Evolutionary conservation across 371 early-diverging fungal species (phyloP).

Genomic region (Mucor velutinosus): DNA sequence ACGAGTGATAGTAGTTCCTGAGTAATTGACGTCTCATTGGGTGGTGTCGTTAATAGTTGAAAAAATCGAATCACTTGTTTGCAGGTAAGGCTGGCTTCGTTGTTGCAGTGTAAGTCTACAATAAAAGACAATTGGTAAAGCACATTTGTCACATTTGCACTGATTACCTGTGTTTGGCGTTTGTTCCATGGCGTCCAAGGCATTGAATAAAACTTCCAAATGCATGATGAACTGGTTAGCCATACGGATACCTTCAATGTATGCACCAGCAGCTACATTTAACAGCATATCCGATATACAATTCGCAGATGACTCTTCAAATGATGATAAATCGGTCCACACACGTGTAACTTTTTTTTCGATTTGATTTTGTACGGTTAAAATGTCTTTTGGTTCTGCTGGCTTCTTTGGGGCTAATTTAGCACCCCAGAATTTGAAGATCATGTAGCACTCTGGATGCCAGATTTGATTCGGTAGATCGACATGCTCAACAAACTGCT

Average conservation of each 20-base stretch:
- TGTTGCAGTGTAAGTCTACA: conserved; percentile 64
- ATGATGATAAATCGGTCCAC: conserved; percentile 89
- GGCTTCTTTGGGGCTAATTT: conserved; percentile 46
- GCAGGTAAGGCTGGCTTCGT: conserved; percentile 66
- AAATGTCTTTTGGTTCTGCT: conserved; percentile 20
- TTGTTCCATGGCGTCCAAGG: conserved; percentile 62
- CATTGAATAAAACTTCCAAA: conserved; percentile 86
- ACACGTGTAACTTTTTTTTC: conserved; percentile 86
- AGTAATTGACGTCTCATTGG: conserved; percentile 64
- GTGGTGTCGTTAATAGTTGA: conserved; percentile 60
- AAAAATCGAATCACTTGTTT: conserved; percentile 37
- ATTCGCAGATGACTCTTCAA: conserved; percentile 95
- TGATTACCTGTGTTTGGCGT: neutral
- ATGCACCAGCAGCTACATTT: conserved; percentile 85
- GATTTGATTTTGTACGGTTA: conserved; percentile 44
- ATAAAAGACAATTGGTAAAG: neutral
- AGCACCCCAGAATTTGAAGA: conserved; percentile 80
- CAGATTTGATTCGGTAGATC: conserved; percentile 80
- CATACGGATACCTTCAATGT: conserved; percentile 83
- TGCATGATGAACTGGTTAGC: conserved; percentile 89
- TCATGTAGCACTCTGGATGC: conserved; percentile 99
- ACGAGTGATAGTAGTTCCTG: conserved; percentile 88
- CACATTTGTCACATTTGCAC: neutral
- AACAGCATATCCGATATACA: conserved; percentile 96
- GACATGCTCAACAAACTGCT: conserved; percentile 88